Percentiles rank a stretch among this genome's conserved stretches.
Evolutionary conservation across 768 basidiomycete genomes (phyloP).

Genomic region (Pleurotus sapidus): DNA sequence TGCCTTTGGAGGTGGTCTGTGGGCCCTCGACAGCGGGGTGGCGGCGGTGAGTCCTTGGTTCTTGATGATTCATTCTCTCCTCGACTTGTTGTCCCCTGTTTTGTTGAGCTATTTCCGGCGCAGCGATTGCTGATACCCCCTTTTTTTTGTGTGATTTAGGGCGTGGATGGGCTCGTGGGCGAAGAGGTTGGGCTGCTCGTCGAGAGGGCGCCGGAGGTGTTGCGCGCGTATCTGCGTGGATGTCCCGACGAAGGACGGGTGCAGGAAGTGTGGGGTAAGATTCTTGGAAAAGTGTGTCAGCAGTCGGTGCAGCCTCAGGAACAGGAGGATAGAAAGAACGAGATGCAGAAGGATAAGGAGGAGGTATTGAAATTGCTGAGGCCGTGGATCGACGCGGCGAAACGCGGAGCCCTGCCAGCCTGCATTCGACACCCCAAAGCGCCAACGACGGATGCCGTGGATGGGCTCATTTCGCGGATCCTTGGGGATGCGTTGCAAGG

Average conservation of each 20-base stretch:
- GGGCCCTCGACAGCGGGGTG: background rate
- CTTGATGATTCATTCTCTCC: too few species aligned
- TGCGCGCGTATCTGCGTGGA: constrained; percentile 51
- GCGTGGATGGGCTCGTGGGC: constrained; percentile 41
- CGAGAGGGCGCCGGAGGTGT: constrained; percentile 34
- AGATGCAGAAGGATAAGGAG: constrained; percentile 5
- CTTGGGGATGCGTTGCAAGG: constrained; percentile 34
- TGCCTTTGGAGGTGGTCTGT: constrained; percentile 7
- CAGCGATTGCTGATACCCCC: too few species aligned
- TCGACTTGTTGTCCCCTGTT: too few species aligned
- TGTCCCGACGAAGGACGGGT: constrained; percentile 31
- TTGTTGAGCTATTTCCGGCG: too few species aligned
- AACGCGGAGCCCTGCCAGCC: constrained; percentile 34
- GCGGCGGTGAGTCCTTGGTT: too few species aligned
- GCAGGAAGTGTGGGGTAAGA: constrained; percentile 41
- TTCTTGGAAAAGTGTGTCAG: constrained; percentile 42
- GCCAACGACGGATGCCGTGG: constrained; percentile 44
- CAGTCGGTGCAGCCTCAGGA: too few species aligned
- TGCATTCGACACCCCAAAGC: constrained; percentile 41
- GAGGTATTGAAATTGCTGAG: constrained; percentile 18
- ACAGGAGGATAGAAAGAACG: constrained; percentile 7
- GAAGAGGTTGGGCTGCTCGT: constrained; percentile 38
- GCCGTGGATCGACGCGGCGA: constrained; percentile 39
- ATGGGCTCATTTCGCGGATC: constrained; percentile 16
- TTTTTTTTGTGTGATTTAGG: constrained; percentile 26